Conservation (phyloP, 2,329 filamentous ascomycete genomes). For the Simplicillium aogashimaense region DNA sequence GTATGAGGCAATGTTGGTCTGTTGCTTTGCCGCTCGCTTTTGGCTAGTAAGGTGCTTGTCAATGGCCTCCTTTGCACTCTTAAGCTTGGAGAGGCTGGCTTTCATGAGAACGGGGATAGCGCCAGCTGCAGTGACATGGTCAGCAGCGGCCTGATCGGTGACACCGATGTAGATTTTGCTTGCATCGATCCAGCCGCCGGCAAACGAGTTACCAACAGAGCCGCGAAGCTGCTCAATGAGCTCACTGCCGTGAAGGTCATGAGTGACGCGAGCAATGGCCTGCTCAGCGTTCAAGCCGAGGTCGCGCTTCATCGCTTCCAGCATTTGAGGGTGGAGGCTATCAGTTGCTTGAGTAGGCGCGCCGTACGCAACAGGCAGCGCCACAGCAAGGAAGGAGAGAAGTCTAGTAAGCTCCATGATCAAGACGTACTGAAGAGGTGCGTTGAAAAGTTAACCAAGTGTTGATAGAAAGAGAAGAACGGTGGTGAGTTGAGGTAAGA, state of each 20-base stretch:
- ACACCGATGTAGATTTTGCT: conserved; percentile 22
- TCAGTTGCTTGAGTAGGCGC: too few relatives aligned
- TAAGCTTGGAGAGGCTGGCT: conserved; percentile 25
- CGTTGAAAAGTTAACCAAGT: too few relatives aligned
- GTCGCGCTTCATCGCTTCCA: too few relatives aligned
- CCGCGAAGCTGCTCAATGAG: conserved; percentile 23
- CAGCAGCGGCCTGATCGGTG: conserved; percentile 23
- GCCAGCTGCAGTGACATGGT: conserved; percentile 22
- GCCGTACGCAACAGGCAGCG: too few relatives aligned
- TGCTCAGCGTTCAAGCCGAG: too few relatives aligned
- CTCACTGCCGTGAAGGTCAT: conserved; percentile 21
- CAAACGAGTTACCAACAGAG: conserved; percentile 21
- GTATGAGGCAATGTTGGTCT: conserved; percentile 22
- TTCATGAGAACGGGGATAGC: conserved; percentile 20
- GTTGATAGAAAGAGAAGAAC: too few relatives aligned
- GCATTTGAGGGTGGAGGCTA: too few relatives aligned
- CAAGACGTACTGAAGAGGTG: too few relatives aligned
- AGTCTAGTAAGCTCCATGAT: too few relatives aligned
- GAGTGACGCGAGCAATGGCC: conserved; percentile 25
- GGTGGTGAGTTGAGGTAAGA: too few relatives aligned
- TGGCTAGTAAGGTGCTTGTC: conserved; percentile 18
- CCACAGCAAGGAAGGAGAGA: too few relatives aligned
- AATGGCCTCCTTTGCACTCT: conserved; percentile 28
- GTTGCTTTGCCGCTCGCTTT: conserved; percentile 11
- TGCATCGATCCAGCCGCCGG: conserved; percentile 27